Evolutionary conservation across 495 filamentous ascomycete genomes (phyloP), one percentile per base, ranked within the genome.

Genomic region (Filosporella fistucella): DNA sequence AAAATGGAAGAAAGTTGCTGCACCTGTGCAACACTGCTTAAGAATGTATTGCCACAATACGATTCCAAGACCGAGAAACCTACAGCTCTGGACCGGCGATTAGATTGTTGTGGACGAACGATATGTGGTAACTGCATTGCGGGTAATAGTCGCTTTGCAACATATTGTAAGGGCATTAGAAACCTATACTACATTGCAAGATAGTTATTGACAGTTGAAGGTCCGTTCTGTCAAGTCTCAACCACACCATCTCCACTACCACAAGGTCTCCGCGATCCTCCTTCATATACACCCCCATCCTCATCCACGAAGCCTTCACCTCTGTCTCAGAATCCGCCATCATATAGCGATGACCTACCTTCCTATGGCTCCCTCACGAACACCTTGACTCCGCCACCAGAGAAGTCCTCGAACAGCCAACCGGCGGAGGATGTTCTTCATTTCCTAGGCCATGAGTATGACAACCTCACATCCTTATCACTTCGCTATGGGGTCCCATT

Each of bases 81-180:
- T n/a, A 58, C 69, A 10, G 63, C 68, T 3, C 58, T 67, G 22
- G 65, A 80, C 55, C 66, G 78, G 9, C 64, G 63, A 28, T 65
- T 84, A 35, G 66, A 70, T 33, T 90, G 86, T 63, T 91, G 86
- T 56, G 64, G 63, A 24, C 71, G 87, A 35, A 63, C 71, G 9
- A 85, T 89, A 52, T 90, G 87, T 58, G 73, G 76, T 3, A 65
- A 64, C 32, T 91, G 87, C 67, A 77, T 85, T 51, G 60, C 68
- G 49, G 68, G 69, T 35, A 90, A 90, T 58, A 67, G 67, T 16
- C 79, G 86, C 16, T 89, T 89, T 63, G 70, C 70, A 26, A 69
- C 65, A 17, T 89, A 90, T 64, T 90, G 86, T 61, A 69, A 68
- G 38, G 75, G n/a, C n/a, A n/a, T n/a, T n/a, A n/a, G n/a, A n/a